These are phyloP conservation scores for Penicillium psychrofluorescens DNA, from an alignment of 495 filamentous ascomycete genomes.

Conservation along the genomic window DNA sequence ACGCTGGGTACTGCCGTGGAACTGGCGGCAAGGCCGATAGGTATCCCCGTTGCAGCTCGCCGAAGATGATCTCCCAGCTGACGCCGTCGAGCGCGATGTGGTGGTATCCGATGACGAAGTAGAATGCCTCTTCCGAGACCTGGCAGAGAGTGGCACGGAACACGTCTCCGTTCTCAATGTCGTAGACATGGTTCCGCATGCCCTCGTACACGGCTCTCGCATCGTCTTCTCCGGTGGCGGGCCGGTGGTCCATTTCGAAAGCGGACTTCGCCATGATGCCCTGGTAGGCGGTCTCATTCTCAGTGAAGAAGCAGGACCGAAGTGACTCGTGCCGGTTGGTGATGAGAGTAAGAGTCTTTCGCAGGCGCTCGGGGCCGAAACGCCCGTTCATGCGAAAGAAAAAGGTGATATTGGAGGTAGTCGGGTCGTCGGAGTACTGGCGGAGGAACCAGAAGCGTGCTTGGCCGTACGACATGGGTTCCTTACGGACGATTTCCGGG, in stretches of 20 bases:
- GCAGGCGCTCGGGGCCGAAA: slow-evolving; percentile 12
- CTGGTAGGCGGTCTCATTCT: slow-evolving; percentile 12
- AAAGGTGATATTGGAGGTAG: slow-evolving; percentile 26
- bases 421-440: slow-evolving; percentile 22
- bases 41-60: slow-evolving; percentile 33
- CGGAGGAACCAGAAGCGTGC: slow-evolving; percentile 41
- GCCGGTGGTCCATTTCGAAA: slow-evolving; percentile 7
- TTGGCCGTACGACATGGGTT: slow-evolving; percentile 31
- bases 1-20: slow-evolving; percentile 18
- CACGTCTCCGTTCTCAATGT: slow-evolving; percentile 22
- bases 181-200: slow-evolving; percentile 17
- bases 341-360: slow-evolving; percentile 22
- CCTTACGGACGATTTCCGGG: background rate
- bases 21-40: slow-evolving; percentile 5
- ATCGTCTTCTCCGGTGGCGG: slow-evolving; percentile 3
- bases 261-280: slow-evolving; percentile 10
- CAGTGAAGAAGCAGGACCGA: slow-evolving; percentile 30
- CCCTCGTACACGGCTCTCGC: slow-evolving; percentile 2
- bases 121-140: slow-evolving; percentile 11
- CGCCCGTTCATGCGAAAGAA: slow-evolving; percentile 13
- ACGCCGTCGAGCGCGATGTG: slow-evolving; percentile 46
- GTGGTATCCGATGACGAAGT: slow-evolving; percentile 27
- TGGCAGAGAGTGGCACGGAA: slow-evolving; percentile 18
- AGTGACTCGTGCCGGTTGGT: slow-evolving; percentile 34
- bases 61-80: slow-evolving; percentile 29